A percentile compares a stretch with the other conserved stretches of the same genome.
Conservation (phyloP, 2,329 filamentous ascomycete genomes). For the Epichloe typhina region DNA sequence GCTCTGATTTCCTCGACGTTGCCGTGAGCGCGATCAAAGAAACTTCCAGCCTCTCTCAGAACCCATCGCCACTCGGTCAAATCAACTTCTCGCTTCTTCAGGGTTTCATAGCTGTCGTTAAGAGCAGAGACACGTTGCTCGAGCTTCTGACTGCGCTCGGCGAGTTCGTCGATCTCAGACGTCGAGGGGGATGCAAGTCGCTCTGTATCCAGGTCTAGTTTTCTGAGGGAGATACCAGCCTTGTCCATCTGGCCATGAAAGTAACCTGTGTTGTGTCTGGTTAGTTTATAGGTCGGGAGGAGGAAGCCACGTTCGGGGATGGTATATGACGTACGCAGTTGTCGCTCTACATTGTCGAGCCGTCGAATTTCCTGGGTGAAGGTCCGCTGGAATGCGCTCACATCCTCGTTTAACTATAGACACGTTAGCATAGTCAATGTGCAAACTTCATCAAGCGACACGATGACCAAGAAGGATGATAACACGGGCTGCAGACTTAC, state of each 20-base stretch:
- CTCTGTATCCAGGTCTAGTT: constrained; percentile 82
- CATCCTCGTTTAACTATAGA: constrained; percentile 76
- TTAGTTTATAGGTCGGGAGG: constrained; percentile 15
- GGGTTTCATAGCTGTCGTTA: constrained; percentile 95
- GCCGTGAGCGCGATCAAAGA: constrained; percentile 92
- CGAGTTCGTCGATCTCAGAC: constrained; percentile 89
- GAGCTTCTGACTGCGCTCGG: constrained; percentile 81
- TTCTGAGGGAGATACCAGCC: constrained; percentile 69
- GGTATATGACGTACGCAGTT: constrained; percentile 59
- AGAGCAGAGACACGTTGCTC: constrained; percentile 84
- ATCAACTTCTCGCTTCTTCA: constrained; percentile 96
- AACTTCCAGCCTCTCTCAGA: constrained; percentile 85
- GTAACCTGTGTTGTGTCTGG: constrained; percentile 52
- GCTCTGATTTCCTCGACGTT: constrained; percentile 94
- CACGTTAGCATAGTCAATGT: background rate
- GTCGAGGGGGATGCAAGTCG: constrained; percentile 78
- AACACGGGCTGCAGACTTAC: constrained; percentile 38
- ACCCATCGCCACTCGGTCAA: constrained; percentile 98
- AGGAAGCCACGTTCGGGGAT: constrained; percentile 1
- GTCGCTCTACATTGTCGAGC: constrained; percentile 94
- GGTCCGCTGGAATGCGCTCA: constrained; percentile 88
- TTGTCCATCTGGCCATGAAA: constrained; percentile 96
- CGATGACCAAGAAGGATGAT: background rate
- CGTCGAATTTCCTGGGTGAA: constrained; percentile 96
- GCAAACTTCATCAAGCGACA: background rate